These are phyloP conservation scores for Trichoderma virens DNA, from an alignment of 495 filamentous ascomycete genomes.

Conservation along the genomic window DNA sequence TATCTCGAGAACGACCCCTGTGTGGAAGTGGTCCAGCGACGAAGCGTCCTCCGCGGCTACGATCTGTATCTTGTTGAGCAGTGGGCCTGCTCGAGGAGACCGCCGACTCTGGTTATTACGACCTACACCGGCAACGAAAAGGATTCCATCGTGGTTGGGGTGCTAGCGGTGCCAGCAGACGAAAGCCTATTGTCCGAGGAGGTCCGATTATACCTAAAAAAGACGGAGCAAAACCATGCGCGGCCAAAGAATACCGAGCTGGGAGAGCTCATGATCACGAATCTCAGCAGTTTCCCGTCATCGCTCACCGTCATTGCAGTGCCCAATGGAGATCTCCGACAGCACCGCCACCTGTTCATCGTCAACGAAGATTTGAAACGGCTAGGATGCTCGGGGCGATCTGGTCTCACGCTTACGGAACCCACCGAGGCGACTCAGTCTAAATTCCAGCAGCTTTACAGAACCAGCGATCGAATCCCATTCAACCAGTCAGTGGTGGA, in stretches of 20 bases:
- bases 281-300: constrained; percentile 82
- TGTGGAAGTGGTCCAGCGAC: constrained; percentile 65
- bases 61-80: constrained; percentile 94
- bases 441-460: constrained; percentile 88
- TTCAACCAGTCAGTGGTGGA: constrained; percentile 74
- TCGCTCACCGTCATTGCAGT: constrained; percentile 81
- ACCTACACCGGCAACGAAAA: constrained; percentile 87
- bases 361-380: constrained; percentile 94
- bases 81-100: constrained; percentile 87
- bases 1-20: constrained; percentile 85
- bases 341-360: constrained; percentile 77
- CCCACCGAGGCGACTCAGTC: constrained; percentile 76
- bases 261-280: constrained; percentile 88
- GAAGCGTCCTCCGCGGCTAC: constrained; percentile 66
- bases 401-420: constrained; percentile 67
- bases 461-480: constrained; percentile 70
- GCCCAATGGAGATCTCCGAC: constrained; percentile 76
- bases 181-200: constrained; percentile 73
- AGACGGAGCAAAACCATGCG: constrained; percentile 75
- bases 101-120: constrained; percentile 86
- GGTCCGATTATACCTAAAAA: constrained; percentile 76
- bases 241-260: constrained; percentile 73
- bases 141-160: constrained; percentile 68
- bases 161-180: constrained; percentile 76
- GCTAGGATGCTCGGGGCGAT: constrained; percentile 82